Evolutionary conservation across 306 rosid genomes (phyloP).

Genomic region (Ochetophila trinervis): DNA sequence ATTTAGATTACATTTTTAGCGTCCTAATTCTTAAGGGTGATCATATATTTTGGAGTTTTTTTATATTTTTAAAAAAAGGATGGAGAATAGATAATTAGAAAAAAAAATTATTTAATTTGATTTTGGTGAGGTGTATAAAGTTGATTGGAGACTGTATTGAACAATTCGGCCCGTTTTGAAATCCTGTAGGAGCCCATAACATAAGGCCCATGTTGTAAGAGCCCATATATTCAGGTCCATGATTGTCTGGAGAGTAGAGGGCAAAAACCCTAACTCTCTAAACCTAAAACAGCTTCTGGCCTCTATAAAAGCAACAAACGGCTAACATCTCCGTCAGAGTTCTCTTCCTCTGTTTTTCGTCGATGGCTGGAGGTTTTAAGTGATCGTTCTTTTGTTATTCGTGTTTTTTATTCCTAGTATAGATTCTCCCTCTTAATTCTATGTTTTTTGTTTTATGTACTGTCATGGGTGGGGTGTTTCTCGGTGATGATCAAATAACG

Average conservation of each 20-base stretch:
- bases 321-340: neutral
- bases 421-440: too few relatives aligned
- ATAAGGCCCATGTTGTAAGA: too few relatives aligned
- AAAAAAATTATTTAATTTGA: too few relatives aligned
- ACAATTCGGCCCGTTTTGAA: too few relatives aligned
- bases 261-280: slow-evolving; percentile 31
- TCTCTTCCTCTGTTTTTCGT: neutral
- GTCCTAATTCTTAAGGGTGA: too few relatives aligned
- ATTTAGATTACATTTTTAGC: too few relatives aligned
- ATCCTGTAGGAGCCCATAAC: too few relatives aligned
- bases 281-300: slow-evolving; percentile 17
- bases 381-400: neutral
- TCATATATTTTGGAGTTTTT: too few relatives aligned
- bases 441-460: neutral
- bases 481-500: slow-evolving; percentile 62
- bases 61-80: too few relatives aligned
- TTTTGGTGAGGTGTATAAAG: too few relatives aligned
- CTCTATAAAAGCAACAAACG: slow-evolving; percentile 24
- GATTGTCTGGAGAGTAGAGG: neutral
- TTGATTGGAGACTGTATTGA: too few relatives aligned
- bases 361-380: neutral
- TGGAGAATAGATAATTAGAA: too few relatives aligned
- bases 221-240: neutral
- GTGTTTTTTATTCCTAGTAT: neutral
- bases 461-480: slow-evolving; percentile 28